Conservation (phyloP, 148 eudicot species). For the Dianthus caryophyllus region DNA sequence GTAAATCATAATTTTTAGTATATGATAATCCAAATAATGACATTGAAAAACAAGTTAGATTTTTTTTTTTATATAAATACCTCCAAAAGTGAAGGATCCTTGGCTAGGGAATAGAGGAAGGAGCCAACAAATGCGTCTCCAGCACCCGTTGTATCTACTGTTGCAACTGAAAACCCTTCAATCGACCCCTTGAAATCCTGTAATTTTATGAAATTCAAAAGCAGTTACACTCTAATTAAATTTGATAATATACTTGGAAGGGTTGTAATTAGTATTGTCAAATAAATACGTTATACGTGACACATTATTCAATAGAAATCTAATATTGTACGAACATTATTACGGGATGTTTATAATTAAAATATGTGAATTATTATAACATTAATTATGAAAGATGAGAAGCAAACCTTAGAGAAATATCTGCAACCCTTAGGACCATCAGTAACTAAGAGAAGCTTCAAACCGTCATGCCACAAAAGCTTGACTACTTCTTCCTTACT, state of each 20-base stretch:
- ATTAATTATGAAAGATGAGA: background rate
- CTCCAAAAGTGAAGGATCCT: slow-evolving; percentile 32
- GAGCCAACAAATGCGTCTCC: slow-evolving; percentile 62
- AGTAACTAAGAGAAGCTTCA: slow-evolving; percentile 51
- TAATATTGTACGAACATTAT: too few species aligned
- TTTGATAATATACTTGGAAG: too few species aligned
- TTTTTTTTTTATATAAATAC: background rate
- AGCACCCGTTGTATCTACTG: slow-evolving; percentile 68
- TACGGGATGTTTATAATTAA: too few species aligned
- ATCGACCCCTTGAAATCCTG: slow-evolving; percentile 46
- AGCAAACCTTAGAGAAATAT: slow-evolving; percentile 42
- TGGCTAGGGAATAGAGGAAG: slow-evolving; percentile 35
- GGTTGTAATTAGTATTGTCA: too few species aligned
- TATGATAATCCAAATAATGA: background rate
- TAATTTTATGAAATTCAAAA: too few species aligned
- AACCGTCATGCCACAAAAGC: slow-evolving; percentile 32
- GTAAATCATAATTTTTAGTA: background rate
- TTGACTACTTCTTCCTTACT: slow-evolving; percentile 31
- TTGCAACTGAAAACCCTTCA: slow-evolving; percentile 34
- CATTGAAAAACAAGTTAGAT: background rate
- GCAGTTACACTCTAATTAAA: too few species aligned
- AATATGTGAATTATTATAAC: too few species aligned
- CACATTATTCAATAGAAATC: too few species aligned
- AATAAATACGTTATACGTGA: too few species aligned
- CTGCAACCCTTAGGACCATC: slow-evolving; percentile 53